These are phyloP conservation scores for Backusella westeae DNA, from an alignment of 192 early-diverging fungal species.

Conservation along the genomic window DNA sequence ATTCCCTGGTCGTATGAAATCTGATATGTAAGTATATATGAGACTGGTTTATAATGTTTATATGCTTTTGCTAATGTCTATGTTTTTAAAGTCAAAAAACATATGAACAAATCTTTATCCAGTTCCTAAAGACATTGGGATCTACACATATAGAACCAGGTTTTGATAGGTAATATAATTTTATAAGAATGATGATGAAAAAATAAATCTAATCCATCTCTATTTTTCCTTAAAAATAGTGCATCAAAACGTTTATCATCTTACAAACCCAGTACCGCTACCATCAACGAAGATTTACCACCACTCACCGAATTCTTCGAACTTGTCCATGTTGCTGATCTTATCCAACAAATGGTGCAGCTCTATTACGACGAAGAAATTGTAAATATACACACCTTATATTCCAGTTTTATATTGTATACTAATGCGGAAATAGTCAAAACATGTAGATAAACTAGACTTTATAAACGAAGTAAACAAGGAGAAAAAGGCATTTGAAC, in stretches of 20 bases:
- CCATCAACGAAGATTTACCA: slow-evolving; percentile 45
- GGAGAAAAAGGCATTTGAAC: slow-evolving; percentile 90
- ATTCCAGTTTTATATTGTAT: not conserved
- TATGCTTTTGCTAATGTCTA: not conserved
- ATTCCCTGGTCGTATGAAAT: slow-evolving; percentile 59
- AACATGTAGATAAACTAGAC: slow-evolving; percentile 85
- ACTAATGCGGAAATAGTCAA: slow-evolving; percentile 29
- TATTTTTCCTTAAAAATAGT: slow-evolving; percentile 20
- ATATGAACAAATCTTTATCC: slow-evolving; percentile 77
- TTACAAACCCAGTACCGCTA: slow-evolving; percentile 42
- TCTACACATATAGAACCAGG: slow-evolving; percentile 72
- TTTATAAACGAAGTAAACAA: slow-evolving; percentile 90
- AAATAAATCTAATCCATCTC: not conserved
- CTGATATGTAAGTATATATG: slow-evolving; percentile 49
- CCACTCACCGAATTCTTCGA: slow-evolving; percentile 87
- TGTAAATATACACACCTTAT: too few relatives aligned
- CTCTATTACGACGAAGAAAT: slow-evolving; percentile 82
- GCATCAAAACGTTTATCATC: slow-evolving; percentile 43
- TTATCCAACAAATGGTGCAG: slow-evolving; percentile 93
- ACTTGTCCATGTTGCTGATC: slow-evolving; percentile 90
- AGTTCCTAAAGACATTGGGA: slow-evolving; percentile 70
- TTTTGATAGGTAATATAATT: slow-evolving; percentile 44
- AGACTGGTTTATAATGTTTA: not conserved
- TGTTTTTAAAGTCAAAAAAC: slow-evolving; percentile 54
- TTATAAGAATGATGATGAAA: not conserved